Evolutionary conservation across 106 monocot species (phyloP).

Genomic region (Dioscorea dumetorum): DNA sequence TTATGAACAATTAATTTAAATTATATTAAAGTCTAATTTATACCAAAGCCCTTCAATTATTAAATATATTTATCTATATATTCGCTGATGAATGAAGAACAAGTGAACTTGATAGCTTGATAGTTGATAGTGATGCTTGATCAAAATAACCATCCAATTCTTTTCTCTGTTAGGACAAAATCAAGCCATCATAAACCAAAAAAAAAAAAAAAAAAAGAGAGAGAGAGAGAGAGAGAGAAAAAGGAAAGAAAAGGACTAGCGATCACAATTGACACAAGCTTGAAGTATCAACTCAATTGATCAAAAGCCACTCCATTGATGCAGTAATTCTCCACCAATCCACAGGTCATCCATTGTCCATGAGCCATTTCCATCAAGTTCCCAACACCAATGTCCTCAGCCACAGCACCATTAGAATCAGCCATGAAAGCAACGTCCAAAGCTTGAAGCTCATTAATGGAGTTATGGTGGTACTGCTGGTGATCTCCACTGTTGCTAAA

Average conservation of each 20-base stretch:
- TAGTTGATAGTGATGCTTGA: background rate
- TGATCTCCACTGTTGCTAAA: background rate
- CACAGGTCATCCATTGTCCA: conserved; percentile 25
- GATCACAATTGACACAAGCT: background rate
- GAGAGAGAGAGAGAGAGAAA: too few species aligned
- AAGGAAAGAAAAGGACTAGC: too few species aligned
- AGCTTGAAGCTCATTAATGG: background rate
- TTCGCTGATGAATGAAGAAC: background rate
- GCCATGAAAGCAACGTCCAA: background rate
- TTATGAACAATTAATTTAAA: too few species aligned
- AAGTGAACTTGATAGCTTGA: background rate
- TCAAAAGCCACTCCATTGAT: conserved; percentile 7
- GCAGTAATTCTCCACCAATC: conserved; percentile 11
- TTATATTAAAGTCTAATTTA: too few species aligned
- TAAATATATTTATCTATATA: too few species aligned
- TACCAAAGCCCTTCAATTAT: too few species aligned
- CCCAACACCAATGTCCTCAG: background rate
- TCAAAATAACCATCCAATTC: background rate
- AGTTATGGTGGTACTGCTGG: background rate
- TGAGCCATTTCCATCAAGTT: background rate
- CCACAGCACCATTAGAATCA: background rate
- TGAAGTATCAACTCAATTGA: background rate
- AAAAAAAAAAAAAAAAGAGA: too few species aligned
- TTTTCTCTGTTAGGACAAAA: background rate
- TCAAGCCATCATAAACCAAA: too few species aligned